Conservation (phyloP, 768 basidiomycete species). For the Tricholoma flavovirens region DNA sequence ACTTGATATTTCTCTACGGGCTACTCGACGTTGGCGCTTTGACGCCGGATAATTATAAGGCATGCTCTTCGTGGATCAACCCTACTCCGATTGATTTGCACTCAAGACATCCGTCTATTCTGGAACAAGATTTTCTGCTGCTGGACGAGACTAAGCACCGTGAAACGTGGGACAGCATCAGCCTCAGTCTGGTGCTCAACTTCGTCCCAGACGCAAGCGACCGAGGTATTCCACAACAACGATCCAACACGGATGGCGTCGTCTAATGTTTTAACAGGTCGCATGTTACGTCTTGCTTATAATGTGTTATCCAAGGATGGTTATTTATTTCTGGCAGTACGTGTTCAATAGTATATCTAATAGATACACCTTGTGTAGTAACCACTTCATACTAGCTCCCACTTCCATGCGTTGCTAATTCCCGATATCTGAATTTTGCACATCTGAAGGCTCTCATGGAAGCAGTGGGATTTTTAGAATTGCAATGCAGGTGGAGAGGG, state of each 20-base stretch:
- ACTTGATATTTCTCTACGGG: slow-evolving; percentile 32
- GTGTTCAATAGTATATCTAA: no score
- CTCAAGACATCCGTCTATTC: slow-evolving; percentile 74
- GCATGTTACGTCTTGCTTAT: slow-evolving; percentile 63
- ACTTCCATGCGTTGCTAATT: slow-evolving; percentile 78
- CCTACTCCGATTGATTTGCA: slow-evolving; percentile 76
- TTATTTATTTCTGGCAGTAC: slow-evolving; percentile 64
- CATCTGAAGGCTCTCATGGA: slow-evolving; percentile 54
- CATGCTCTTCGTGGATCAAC: slow-evolving; percentile 66
- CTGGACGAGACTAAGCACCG: slow-evolving; percentile 47
- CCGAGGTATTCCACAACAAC: slow-evolving; percentile 48
- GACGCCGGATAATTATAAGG: slow-evolving; percentile 72
- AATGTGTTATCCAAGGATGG: slow-evolving; percentile 49
- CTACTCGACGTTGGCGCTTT: slow-evolving; percentile 88
- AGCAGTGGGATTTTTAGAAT: slow-evolving; percentile 55
- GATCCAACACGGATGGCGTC: not conserved
- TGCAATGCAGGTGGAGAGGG: slow-evolving; percentile 54
- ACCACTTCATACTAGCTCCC: no score
- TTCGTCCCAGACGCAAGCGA: slow-evolving; percentile 74
- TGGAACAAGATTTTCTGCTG: slow-evolving; percentile 81
- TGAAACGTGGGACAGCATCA: slow-evolving; percentile 70
- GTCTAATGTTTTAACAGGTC: slow-evolving; percentile 37
- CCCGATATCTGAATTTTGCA: slow-evolving; percentile 68
- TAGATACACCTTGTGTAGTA: no score
- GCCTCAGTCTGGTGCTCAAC: slow-evolving; percentile 85